Conservation (phyloP, 1,139 yeast genomes). For the Taphrina betulina region DNA sequence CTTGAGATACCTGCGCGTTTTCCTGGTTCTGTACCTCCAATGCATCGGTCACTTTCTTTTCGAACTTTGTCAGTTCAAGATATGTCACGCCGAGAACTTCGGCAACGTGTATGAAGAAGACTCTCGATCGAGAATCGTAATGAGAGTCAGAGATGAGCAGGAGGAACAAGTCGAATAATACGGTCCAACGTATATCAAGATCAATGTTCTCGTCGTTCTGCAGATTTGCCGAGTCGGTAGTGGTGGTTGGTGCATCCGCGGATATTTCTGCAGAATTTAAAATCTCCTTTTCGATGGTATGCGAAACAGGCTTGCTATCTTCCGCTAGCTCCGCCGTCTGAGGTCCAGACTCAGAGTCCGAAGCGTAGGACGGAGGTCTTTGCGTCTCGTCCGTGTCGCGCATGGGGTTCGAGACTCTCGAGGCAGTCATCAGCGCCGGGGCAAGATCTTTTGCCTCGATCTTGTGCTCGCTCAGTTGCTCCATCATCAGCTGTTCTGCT, state of each 20-base stretch:
- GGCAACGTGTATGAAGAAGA: conserved; percentile 69
- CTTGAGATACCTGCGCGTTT: conserved; percentile 67
- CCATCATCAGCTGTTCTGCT: conserved; percentile 85
- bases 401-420: conserved; percentile 49
- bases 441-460: conserved; percentile 71
- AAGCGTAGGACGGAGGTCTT: conserved; percentile 1
- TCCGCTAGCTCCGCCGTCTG: not conserved
- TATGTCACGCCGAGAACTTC: conserved; percentile 55
- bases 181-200: conserved; percentile 85
- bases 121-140: conserved; percentile 85
- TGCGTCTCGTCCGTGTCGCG: conserved; percentile 29
- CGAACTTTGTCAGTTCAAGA: conserved; percentile 81
- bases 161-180: conserved; percentile 83
- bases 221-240: conserved; percentile 8
- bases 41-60: conserved; percentile 83
- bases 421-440: conserved; percentile 54
- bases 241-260: conserved; percentile 21
- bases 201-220: conserved; percentile 11
- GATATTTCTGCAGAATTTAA: conserved; percentile 1
- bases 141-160: conserved; percentile 77
- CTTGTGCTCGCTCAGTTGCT: conserved; percentile 79
- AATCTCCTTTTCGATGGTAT: not conserved
- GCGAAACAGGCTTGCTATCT: not conserved
- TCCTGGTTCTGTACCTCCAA: conserved; percentile 68
- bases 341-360: conserved; percentile 26